phyloP scores from a whole-genome alignment of 108 stramenopile genomes.

The Nitzschia sp. region DNA sequence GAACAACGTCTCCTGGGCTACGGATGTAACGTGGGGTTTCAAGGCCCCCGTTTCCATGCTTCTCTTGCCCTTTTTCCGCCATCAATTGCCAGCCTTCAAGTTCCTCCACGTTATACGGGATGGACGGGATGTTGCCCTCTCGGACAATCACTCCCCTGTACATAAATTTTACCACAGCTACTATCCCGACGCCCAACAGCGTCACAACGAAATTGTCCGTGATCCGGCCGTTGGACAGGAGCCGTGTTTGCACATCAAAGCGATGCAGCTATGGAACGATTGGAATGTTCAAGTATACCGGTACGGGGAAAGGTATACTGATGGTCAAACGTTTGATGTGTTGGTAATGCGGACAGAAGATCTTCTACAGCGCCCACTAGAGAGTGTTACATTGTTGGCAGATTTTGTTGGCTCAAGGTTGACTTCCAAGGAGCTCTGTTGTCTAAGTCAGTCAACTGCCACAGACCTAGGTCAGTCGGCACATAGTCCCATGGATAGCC shows the following conservation, averaged over 20 bases:
- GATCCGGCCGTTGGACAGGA: background rate
- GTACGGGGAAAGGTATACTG: slow-evolving; percentile 6
- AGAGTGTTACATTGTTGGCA: slow-evolving; percentile 16
- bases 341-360: slow-evolving; percentile 32
- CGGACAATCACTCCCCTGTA: slow-evolving; percentile 75
- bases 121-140: slow-evolving; percentile 78
- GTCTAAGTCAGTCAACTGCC: slow-evolving; percentile 13
- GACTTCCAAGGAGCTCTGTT: slow-evolving; percentile 18
- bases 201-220: background rate
- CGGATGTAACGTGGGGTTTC: slow-evolving; percentile 30
- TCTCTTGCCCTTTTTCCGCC: slow-evolving; percentile 53
- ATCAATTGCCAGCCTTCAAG: slow-evolving; percentile 24
- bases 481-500: background rate
- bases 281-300: slow-evolving; percentile 39
- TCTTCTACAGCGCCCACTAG: slow-evolving; percentile 20
- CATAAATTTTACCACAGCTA: slow-evolving; percentile 58
- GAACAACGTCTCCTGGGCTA: slow-evolving; percentile 5
- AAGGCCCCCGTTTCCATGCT: slow-evolving; percentile 83
- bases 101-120: slow-evolving; percentile 77
- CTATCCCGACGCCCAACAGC: slow-evolving; percentile 21
- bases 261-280: slow-evolving; percentile 65
- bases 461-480: slow-evolving; percentile 29
- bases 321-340: slow-evolving; percentile 5
- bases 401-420: slow-evolving; percentile 27
- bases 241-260: slow-evolving; percentile 13